Base-by-base conservation (phyloP, 192 early-diverging fungal genomes). In the Backusella tuberculispora region DNA sequence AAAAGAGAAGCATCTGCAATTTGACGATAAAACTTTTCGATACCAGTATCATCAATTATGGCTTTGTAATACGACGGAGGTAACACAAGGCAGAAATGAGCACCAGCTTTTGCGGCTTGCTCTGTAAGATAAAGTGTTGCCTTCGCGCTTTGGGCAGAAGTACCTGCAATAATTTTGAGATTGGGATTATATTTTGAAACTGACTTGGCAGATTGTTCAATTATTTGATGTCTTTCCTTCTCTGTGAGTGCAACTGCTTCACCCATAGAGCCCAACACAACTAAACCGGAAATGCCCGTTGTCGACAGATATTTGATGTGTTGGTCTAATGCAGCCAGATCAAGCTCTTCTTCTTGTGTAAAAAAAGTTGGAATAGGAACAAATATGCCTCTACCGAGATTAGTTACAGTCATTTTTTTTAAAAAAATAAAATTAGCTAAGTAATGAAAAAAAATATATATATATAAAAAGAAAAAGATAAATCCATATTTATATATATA, bases 341-440 rank as follows among this genome's bases (percentile, higher is more conserved):
- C 80, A 53, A 82, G 50, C 4, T 82, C 80, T 69, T 82, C 80
- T 42, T 82, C 78, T n/a, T 66, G 64, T 12, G 69, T 43, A 76
- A 82, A 82, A 64, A 82, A 82, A 5, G 70, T 82, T 38, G 76
- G 76, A 24, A 78, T 78, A n/a, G 76, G 80, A 26, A 82, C 69
- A 72, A 73, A 78, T 24, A 78, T 60, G 19, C 80, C 80, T 46
- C 69, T 74, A 47, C 46, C 42, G 34, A 75, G 73, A 15, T 19
- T 34, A 46, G 72, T 50, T 34, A 79, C 73, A 12, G 53, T 26
- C 53, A 60, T 60, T 41, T 6, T 13, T 60, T 60, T 60, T 56
- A 56, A 53, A 53, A 56, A 56, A 0, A 56, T 9, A 56, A 50
- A n/a, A 21, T n/a, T 50, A 50, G 2, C 6, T 19, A 6, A 50